Percentiles rank a stretch among this genome's conserved stretches.
Conservation (phyloP, 495 filamentous ascomycete species). For the Penicillium manginii region DNA sequence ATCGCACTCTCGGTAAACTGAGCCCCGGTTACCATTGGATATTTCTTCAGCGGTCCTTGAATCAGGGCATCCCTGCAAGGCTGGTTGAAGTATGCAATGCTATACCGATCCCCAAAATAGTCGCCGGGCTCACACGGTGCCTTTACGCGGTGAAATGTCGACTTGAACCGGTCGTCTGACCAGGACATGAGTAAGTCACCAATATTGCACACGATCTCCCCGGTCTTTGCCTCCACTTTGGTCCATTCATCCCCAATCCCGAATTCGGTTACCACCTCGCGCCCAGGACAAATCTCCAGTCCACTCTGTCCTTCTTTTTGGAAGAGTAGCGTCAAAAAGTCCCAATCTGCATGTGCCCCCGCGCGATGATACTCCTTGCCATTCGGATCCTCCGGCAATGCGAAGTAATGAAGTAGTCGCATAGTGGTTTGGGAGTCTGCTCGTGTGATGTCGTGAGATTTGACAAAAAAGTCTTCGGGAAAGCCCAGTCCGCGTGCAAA, state of each 20-base stretch:
- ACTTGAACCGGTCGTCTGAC: slow-evolving; percentile 72
- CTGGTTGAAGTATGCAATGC: slow-evolving; percentile 70
- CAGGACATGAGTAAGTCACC: slow-evolving; percentile 71
- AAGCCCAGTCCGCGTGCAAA: slow-evolving; percentile 64
- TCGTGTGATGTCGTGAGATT: slow-evolving; percentile 53
- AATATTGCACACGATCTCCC: slow-evolving; percentile 69
- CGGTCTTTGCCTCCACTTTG: slow-evolving; percentile 57
- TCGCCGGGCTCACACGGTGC: slow-evolving; percentile 57
- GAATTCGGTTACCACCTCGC: slow-evolving; percentile 63
- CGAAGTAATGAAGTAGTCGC: slow-evolving; percentile 63
- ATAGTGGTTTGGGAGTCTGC: slow-evolving; percentile 59
- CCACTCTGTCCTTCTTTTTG: slow-evolving; percentile 65
- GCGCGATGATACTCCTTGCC: slow-evolving; percentile 59
- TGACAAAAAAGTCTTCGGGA: slow-evolving; percentile 57
- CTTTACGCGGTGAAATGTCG: slow-evolving; percentile 64
- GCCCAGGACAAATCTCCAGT: slow-evolving; percentile 67
- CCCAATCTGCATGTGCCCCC: slow-evolving; percentile 68
- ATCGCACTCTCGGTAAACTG: slow-evolving; percentile 62
- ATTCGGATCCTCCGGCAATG: slow-evolving; percentile 44
- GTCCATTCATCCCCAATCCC: slow-evolving; percentile 64
- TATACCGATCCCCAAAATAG: slow-evolving; percentile 62
- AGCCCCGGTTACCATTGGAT: slow-evolving; percentile 59
- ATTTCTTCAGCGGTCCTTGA: slow-evolving; percentile 64
- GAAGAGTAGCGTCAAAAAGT: slow-evolving; percentile 67
- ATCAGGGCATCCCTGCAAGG: slow-evolving; percentile 62